Evolutionary conservation across 371 early-diverging fungal genomes (phyloP).

Genomic region (Fennellomyces sp.): DNA sequence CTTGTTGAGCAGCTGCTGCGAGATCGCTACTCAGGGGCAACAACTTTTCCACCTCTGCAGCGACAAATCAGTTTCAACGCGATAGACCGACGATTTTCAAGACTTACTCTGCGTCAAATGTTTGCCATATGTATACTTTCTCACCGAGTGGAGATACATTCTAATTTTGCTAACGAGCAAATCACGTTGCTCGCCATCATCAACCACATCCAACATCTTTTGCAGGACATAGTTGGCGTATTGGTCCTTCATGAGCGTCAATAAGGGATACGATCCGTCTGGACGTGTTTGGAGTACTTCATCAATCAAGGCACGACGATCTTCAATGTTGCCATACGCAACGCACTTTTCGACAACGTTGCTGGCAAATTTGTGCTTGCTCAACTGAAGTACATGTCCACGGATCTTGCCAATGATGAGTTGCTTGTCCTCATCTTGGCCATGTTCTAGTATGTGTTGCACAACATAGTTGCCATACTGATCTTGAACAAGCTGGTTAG

Average conservation of each 20-base stretch:
- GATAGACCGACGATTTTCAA: too few species aligned
- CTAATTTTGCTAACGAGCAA: conserved; percentile 83
- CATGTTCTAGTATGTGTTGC: conserved; percentile 98
- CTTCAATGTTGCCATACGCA: conserved; percentile 71
- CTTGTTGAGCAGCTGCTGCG: conserved; percentile 12
- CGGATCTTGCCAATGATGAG: conserved; percentile 89
- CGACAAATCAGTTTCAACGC: neutral
- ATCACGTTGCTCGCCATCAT: conserved; percentile 84
- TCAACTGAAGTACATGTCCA: conserved; percentile 86
- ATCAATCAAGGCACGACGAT: conserved; percentile 81
- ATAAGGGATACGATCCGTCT: conserved; percentile 80
- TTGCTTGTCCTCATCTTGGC: conserved; percentile 83
- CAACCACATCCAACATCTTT: conserved; percentile 96
- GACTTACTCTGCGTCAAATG: conserved; percentile 84
- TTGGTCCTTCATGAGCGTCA: conserved; percentile 98
- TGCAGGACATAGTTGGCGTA: conserved; percentile 99
- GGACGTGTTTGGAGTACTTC: conserved; percentile 77
- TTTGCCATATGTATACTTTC: conserved; percentile 97
- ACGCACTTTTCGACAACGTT: conserved; percentile 99
- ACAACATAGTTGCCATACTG: conserved; percentile 99
- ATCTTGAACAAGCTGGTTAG: conserved; percentile 93
- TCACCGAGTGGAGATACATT: conserved; percentile 86
- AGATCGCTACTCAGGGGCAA: conserved; percentile 15
- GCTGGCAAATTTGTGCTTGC: conserved; percentile 99
- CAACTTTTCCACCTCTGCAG: conserved; percentile 16